Evolutionary conservation across 1,284 basidiomycete genomes (phyloP).

Genomic region (Mycena sp.): DNA sequence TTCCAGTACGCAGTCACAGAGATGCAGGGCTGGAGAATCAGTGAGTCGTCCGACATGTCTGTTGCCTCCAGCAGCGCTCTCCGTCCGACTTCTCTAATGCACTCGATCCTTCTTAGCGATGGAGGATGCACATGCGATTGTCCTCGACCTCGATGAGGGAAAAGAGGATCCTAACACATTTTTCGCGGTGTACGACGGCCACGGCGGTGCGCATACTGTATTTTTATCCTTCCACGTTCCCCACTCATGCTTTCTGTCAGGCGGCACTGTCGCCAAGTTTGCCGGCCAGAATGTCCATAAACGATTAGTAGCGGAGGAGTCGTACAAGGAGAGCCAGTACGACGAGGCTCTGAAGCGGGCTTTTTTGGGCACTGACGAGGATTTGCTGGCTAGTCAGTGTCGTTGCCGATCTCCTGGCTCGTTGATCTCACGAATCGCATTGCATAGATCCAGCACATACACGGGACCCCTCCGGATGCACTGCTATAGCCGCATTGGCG

Average conservation of each 20-base stretch:
- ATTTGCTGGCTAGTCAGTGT: slow-evolving; percentile 83
- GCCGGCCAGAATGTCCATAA: slow-evolving; percentile 92
- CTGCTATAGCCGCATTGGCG: slow-evolving; percentile 90
- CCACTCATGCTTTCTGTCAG: slow-evolving; percentile 51
- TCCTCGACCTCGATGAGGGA: slow-evolving; percentile 72
- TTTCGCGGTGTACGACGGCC: slow-evolving; percentile 98
- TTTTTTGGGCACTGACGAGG: slow-evolving; percentile 96
- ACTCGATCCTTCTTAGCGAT: slow-evolving; percentile 69
- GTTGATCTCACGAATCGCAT: slow-evolving; percentile 27
- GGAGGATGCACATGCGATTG: slow-evolving; percentile 96
- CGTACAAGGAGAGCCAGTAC: slow-evolving; percentile 79
- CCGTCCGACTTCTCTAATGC: slow-evolving; percentile 11
- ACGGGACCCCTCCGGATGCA: slow-evolving; percentile 96
- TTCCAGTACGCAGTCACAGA: slow-evolving; percentile 89
- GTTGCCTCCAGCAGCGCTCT: slow-evolving; percentile 18
- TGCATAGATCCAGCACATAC: slow-evolving; percentile 82
- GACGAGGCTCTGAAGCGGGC: slow-evolving; percentile 85
- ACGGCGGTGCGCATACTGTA: slow-evolving; percentile 79
- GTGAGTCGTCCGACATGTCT: slow-evolving; percentile 60
- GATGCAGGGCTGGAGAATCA: slow-evolving; percentile 99
- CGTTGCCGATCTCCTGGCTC: slow-evolving; percentile 3
- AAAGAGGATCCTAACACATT: slow-evolving; percentile 74
- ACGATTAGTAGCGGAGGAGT: slow-evolving; percentile 77
- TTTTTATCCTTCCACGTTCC: slow-evolving; percentile 21
- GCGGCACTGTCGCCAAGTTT: slow-evolving; percentile 90